Percentiles rank a stretch among this genome's conserved stretches.
phyloP scores from a whole-genome alignment of 768 basidiomycete species.

The Tylopilus cervinicoccineus region DNA sequence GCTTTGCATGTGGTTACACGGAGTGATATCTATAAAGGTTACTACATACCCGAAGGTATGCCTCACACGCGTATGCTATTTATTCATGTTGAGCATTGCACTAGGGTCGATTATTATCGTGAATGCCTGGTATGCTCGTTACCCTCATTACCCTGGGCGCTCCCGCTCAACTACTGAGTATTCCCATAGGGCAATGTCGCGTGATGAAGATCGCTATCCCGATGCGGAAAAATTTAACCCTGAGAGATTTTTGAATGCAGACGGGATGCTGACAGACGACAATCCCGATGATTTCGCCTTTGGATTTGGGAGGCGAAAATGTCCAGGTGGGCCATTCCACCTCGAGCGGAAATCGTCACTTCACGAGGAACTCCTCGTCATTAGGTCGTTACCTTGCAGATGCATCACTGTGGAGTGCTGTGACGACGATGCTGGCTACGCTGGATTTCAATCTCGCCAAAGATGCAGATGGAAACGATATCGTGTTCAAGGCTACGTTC shows the following conservation, averaged over 20 bases:
- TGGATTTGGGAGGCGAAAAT: background rate
- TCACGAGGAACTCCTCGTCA: background rate
- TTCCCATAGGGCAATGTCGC: background rate
- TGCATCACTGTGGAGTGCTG: background rate
- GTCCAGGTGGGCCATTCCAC: background rate
- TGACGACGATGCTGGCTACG: background rate
- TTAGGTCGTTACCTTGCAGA: background rate
- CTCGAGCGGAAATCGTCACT: background rate
- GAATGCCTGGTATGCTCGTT: background rate
- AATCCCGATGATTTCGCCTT: background rate
- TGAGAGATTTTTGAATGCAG: background rate
- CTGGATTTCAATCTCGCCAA: background rate
- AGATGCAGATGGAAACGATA: background rate
- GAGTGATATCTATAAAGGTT: background rate
- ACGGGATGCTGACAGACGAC: background rate
- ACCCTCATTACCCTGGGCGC: background rate
- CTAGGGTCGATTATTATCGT: background rate
- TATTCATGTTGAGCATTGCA: background rate
- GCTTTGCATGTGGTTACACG: background rate
- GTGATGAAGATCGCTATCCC: background rate
- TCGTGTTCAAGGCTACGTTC: background rate
- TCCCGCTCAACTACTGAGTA: too few relatives aligned
- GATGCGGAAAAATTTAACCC: background rate
- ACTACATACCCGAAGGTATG: background rate
- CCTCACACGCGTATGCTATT: too few relatives aligned